These are phyloP conservation scores for Ophiognomonia clavigignenti-juglandacearum DNA, from an alignment of 2,329 filamentous ascomycete species.

Conservation along the genomic window DNA sequence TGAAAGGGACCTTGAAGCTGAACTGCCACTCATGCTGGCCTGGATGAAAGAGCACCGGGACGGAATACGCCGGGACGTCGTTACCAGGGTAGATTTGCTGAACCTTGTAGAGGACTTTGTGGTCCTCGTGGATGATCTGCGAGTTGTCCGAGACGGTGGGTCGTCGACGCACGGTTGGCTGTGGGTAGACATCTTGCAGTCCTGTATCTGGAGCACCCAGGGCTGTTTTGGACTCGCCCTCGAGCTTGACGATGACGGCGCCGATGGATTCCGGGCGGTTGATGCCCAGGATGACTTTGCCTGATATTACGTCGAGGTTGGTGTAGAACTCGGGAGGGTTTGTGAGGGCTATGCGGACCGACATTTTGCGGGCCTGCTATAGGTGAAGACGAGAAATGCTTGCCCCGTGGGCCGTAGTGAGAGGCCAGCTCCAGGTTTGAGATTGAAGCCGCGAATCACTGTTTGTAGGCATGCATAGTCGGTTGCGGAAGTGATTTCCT, in stretches of 20 bases:
- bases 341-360: conserved; percentile 62
- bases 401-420: neutral
- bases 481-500: too few species aligned
- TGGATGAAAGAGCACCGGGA: conserved; percentile 51
- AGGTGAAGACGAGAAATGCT: neutral
- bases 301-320: conserved; percentile 70
- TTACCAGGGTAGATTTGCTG: conserved; percentile 67
- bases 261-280: conserved; percentile 66
- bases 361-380: conserved; percentile 41
- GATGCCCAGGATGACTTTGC: conserved; percentile 51
- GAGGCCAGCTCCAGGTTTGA: neutral
- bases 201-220: conserved; percentile 42
- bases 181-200: neutral
- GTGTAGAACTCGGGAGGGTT: conserved; percentile 69
- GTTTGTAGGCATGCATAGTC: too few species aligned
- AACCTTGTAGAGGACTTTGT: conserved; percentile 72
- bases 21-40: conserved; percentile 76
- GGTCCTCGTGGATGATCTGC: conserved; percentile 48
- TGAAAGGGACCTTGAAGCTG: conserved; percentile 71
- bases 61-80: conserved; percentile 34
- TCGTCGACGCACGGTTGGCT: conserved; percentile 25
- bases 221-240: conserved; percentile 71
- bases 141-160: conserved; percentile 5
- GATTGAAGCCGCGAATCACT: too few species aligned
- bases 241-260: conserved; percentile 75